phyloP scores from a whole-genome alignment of 495 filamentous ascomycete genomes.

The Elaphomyces granulatus region DNA sequence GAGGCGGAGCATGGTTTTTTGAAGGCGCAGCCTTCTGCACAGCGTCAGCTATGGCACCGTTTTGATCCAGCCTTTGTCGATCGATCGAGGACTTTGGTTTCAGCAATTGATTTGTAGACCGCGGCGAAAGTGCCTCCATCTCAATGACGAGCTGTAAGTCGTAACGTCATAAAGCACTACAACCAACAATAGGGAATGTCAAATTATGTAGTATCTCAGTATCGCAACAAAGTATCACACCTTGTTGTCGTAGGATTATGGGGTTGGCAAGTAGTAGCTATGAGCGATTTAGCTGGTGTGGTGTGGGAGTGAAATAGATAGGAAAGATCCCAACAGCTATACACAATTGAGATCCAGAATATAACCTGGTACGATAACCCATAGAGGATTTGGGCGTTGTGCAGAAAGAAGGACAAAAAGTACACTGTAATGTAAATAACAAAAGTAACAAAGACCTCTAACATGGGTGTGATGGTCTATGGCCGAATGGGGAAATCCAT shows the following conservation, averaged over 20 bases:
- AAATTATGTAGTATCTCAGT: no score
- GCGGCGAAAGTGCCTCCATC: conserved; percentile 60
- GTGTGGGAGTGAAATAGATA: no score
- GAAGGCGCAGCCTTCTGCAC: conserved; percentile 28
- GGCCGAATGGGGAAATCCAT: conserved; percentile 4
- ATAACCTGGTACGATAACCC: no score
- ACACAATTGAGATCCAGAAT: no score
- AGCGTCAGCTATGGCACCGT: conserved; percentile 32
- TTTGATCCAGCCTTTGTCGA: conserved; percentile 39
- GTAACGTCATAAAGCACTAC: not conserved
- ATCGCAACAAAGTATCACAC: no score
- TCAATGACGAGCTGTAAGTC: conserved; percentile 11
- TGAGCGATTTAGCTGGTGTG: no score
- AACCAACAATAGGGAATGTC: no score
- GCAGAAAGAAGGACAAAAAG: no score
- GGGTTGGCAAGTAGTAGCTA: no score
- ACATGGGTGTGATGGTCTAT: not conserved
- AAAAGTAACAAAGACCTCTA: not conserved
- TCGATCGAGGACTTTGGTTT: conserved; percentile 30
- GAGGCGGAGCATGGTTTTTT: conserved; percentile 55
- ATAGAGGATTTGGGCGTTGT: no score
- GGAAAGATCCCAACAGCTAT: no score
- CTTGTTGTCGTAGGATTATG: no score
- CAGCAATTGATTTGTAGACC: conserved; percentile 48
- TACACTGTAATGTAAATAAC: not conserved